Conservation (phyloP, 2,329 filamentous ascomycete species). For the Diaporthe longicolla region DNA sequence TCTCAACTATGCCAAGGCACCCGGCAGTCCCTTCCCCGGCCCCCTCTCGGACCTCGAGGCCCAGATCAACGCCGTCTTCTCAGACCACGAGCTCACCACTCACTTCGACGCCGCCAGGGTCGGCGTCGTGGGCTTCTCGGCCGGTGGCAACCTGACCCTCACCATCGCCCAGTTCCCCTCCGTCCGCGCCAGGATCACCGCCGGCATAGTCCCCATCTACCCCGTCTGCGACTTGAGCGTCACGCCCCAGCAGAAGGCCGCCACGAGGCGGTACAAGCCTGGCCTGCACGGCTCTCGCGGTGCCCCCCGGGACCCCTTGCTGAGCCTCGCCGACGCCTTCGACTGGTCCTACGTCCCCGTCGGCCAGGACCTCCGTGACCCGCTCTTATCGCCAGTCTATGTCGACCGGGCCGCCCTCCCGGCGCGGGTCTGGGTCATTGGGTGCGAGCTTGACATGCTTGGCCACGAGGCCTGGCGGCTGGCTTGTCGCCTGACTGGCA, state of each 20-base stretch:
- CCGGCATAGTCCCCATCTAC: constrained; percentile 59
- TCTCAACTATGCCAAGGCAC: constrained; percentile 65
- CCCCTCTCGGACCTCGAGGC: constrained; percentile 61
- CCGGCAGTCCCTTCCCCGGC: constrained; percentile 58
- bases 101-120: constrained; percentile 58
- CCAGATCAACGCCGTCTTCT: constrained; percentile 57
- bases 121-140: constrained; percentile 64
- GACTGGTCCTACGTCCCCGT: constrained; percentile 58
- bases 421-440: constrained; percentile 58
- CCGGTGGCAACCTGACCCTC: constrained; percentile 64
- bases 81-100: constrained; percentile 57
- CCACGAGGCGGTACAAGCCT: constrained; percentile 55
- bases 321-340: constrained; percentile 51
- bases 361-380: constrained; percentile 53
- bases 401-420: constrained; percentile 54
- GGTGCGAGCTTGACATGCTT: constrained; percentile 62
- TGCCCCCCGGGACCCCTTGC: constrained; percentile 48
- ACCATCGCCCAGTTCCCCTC: constrained; percentile 56
- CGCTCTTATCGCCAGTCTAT: constrained; percentile 57
- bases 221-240: constrained; percentile 59
- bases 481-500: constrained; percentile 53
- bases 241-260: constrained; percentile 48
- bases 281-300: constrained; percentile 50
- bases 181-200: constrained; percentile 52
- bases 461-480: constrained; percentile 58